Conservation (phyloP, 208 protist genomes). For the Leishmania braziliensis region DNA sequence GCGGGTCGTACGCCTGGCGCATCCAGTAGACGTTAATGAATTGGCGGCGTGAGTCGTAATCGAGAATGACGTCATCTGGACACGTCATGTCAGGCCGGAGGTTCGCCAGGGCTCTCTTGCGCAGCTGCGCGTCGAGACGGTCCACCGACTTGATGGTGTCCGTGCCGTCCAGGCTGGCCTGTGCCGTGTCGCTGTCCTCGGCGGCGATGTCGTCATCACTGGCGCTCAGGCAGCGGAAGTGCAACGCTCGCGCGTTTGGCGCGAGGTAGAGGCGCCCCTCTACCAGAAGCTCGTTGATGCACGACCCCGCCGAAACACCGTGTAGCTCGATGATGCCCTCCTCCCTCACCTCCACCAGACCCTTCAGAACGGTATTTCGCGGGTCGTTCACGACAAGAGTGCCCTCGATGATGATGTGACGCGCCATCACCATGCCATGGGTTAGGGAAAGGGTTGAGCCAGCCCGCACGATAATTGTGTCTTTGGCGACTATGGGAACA, state of each 20-base stretch:
- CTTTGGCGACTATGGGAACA: slow-evolving; percentile 15
- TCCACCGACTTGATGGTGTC: not conserved
- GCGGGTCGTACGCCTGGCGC: slow-evolving; percentile 37
- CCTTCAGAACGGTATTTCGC: slow-evolving; percentile 19
- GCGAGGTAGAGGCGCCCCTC: slow-evolving; percentile 24
- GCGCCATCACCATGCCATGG: slow-evolving; percentile 17
- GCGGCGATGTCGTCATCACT: not conserved
- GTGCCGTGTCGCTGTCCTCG: not conserved
- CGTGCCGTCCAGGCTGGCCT: not conserved
- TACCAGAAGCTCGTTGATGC: slow-evolving; percentile 17
- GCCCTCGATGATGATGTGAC: slow-evolving; percentile 22
- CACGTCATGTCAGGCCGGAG: slow-evolving; percentile 49
- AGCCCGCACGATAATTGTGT: slow-evolving; percentile 19
- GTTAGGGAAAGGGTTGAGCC: slow-evolving; percentile 18
- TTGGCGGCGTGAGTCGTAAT: slow-evolving; percentile 35
- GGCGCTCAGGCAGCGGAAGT: slow-evolving; percentile 25
- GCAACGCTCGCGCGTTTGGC: not conserved
- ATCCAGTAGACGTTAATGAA: slow-evolving; percentile 40
- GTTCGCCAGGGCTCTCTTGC: slow-evolving; percentile 30
- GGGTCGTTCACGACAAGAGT: slow-evolving; percentile 28
- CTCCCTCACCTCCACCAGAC: slow-evolving; percentile 35
- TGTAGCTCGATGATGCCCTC: slow-evolving; percentile 32
- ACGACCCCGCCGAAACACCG: slow-evolving; percentile 22
- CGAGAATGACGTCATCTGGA: slow-evolving; percentile 40
- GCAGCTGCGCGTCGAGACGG: not conserved